These are phyloP conservation scores for Solanum etuberosum DNA, from an alignment of 257 asterid genomes.

Conservation along the genomic window DNA sequence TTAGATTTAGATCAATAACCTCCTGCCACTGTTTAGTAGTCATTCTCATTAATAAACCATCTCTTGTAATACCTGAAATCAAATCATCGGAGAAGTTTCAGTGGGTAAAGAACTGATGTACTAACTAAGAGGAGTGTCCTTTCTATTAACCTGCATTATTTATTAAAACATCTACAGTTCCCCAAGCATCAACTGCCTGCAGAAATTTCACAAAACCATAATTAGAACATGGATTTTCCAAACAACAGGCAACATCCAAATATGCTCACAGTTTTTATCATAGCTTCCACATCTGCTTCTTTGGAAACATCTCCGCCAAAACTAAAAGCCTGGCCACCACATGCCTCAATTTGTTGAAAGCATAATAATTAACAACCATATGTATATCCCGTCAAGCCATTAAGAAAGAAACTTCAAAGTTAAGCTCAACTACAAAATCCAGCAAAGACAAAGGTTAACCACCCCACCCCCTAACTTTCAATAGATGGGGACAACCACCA, in stretches of 20 bases:
- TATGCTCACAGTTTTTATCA: slow-evolving; percentile 75
- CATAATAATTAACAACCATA: neutral
- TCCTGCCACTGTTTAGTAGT: slow-evolving; percentile 90
- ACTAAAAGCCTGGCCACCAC: slow-evolving; percentile 80
- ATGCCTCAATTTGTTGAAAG: slow-evolving; percentile 58
- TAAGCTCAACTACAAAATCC: neutral
- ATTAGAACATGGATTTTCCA: slow-evolving; percentile 8
- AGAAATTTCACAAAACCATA: slow-evolving; percentile 14
- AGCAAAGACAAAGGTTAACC: neutral
- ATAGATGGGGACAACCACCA: neutral
- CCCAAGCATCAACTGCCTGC: slow-evolving; percentile 95
- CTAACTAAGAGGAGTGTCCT: neutral
- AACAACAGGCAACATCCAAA: neutral
- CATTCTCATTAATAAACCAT: slow-evolving; percentile 94
- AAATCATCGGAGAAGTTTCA: neutral
- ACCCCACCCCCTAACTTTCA: neutral
- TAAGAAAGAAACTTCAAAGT: neutral
- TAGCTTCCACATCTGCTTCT: slow-evolving; percentile 83
- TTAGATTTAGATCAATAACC: slow-evolving; percentile 89
- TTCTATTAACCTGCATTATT: slow-evolving; percentile 77
- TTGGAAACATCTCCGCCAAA: slow-evolving; percentile 96
- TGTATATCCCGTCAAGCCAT: neutral
- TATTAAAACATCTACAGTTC: slow-evolving; percentile 73
- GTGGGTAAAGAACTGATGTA: neutral
- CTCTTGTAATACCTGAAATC: slow-evolving; percentile 81